Conservation (phyloP, 2,329 filamentous ascomycete species). For the Monilinia fructigena region DNA sequence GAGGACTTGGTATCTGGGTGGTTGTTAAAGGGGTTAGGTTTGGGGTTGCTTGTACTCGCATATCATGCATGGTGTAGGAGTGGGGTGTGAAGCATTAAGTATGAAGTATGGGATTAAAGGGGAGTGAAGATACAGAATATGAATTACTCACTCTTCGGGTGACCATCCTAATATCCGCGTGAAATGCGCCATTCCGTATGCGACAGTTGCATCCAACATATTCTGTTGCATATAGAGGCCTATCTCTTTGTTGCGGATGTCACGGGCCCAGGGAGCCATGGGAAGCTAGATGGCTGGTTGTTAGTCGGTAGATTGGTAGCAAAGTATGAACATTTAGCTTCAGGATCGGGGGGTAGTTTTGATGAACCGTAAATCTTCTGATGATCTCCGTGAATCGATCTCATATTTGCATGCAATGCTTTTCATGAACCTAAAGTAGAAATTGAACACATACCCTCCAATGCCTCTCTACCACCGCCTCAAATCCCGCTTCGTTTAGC, state of each 20-base stretch:
- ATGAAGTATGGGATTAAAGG: too few species aligned
- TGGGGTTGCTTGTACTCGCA: background rate
- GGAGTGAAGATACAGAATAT: background rate
- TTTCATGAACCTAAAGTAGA: background rate
- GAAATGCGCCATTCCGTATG: slow-evolving; percentile 26
- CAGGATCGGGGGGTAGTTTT: background rate
- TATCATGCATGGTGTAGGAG: background rate
- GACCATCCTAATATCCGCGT: slow-evolving; percentile 34
- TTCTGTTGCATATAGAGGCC: slow-evolving; percentile 33
- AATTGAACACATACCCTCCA: background rate
- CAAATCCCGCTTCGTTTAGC: slow-evolving; percentile 43
- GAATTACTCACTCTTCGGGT: slow-evolving; percentile 32
- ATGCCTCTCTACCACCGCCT: slow-evolving; percentile 26
- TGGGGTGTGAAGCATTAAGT: background rate
- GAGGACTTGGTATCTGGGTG: slow-evolving; percentile 16
- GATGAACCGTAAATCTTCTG: too few species aligned
- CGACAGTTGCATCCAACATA: slow-evolving; percentile 27
- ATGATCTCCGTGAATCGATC: background rate
- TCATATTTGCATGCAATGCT: background rate
- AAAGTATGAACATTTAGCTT: too few species aligned
- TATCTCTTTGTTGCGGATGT: slow-evolving; percentile 40
- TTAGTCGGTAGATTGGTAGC: background rate
- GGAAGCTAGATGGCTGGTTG: slow-evolving; percentile 23
- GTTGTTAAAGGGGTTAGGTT: background rate
- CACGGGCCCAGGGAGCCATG: slow-evolving; percentile 43